Evolutionary conservation across 1,139 yeast genomes (phyloP).

Genomic region (Suhomyces chickasaworum): DNA sequence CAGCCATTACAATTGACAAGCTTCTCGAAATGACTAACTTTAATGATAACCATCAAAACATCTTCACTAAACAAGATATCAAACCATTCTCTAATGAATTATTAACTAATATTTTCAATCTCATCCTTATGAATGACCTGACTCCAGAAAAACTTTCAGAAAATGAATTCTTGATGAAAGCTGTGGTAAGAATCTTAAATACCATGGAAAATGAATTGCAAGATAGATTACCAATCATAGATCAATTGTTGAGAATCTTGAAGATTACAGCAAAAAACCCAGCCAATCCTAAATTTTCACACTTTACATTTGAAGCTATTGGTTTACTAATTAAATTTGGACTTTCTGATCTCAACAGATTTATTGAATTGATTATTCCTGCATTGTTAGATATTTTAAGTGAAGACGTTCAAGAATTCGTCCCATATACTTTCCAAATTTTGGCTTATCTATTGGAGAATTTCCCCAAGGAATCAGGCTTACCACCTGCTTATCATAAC

Average conservation of each 20-base stretch:
- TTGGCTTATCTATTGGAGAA: conserved; percentile 75
- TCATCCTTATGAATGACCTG: conserved; percentile 57
- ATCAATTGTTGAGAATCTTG: conserved; percentile 70
- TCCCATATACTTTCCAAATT: conserved; percentile 89
- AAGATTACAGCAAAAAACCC: conserved; percentile 82
- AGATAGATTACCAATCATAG: conserved; percentile 49
- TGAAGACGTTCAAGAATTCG: conserved; percentile 89
- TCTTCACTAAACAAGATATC: conserved; percentile 76
- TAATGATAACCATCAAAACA: conserved; percentile 45
- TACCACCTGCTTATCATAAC: conserved; percentile 67
- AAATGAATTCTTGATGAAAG: conserved; percentile 88
- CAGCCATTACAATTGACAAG: conserved; percentile 91
- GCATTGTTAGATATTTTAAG: conserved; percentile 67
- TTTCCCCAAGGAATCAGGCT: conserved; percentile 48
- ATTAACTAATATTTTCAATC: conserved; percentile 63
- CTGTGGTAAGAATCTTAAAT: conserved; percentile 80
- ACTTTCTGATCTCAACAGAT: conserved; percentile 39
- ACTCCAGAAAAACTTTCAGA: conserved; percentile 93
- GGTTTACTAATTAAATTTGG: conserved; percentile 70
- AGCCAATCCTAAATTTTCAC: conserved; percentile 91
- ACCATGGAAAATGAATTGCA: conserved; percentile 67
- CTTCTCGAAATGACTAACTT: conserved; percentile 71
- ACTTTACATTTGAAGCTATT: conserved; percentile 85
- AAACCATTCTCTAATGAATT: conserved; percentile 49
- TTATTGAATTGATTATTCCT: conserved; percentile 65